Evolutionary conservation across 2,329 filamentous ascomycete genomes (phyloP).

Genomic region (Didymella pomorum): DNA sequence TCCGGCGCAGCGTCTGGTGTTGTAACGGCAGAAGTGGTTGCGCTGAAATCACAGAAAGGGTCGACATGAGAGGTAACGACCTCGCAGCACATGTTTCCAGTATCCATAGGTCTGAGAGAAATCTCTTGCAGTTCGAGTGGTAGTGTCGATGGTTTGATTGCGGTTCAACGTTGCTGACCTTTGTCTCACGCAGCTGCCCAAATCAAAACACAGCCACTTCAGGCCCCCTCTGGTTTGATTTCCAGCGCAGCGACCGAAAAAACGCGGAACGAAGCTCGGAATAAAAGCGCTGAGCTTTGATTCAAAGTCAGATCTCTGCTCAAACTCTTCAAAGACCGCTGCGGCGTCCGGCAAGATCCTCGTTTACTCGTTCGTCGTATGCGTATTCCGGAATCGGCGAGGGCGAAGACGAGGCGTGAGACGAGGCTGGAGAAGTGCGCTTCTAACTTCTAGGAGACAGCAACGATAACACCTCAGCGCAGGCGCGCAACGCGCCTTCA

Average conservation of each 20-base stretch:
- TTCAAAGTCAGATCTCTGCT: neutral
- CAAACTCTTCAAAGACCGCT: constrained; percentile 1
- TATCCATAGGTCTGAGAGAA: constrained; percentile 6
- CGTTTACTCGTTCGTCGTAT: constrained; percentile 3
- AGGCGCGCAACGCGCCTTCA: constrained; percentile 2
- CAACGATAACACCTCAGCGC: neutral
- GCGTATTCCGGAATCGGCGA: constrained; percentile 2
- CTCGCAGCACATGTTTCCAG: constrained; percentile 13
- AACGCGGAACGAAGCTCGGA: neutral
- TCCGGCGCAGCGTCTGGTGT: constrained; percentile 12
- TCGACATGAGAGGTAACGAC: constrained; percentile 10
- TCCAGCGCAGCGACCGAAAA: constrained; percentile 2
- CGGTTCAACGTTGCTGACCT: neutral
- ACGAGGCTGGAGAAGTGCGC: neutral
- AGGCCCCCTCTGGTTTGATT: constrained; percentile 15
- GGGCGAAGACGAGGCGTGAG: too few relatives aligned
- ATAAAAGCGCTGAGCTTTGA: neutral
- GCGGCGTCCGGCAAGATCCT: constrained; percentile 5
- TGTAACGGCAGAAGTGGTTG: constrained; percentile 9
- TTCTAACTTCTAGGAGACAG: neutral
- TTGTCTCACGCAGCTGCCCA: constrained; percentile 1
- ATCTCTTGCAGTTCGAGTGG: neutral
- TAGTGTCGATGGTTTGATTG: neutral
- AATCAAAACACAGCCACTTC: constrained; percentile 18
- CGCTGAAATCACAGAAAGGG: constrained; percentile 8